Conservation (phyloP, 2,329 filamentous ascomycete genomes). For the Hypoxylon sp. region DNA sequence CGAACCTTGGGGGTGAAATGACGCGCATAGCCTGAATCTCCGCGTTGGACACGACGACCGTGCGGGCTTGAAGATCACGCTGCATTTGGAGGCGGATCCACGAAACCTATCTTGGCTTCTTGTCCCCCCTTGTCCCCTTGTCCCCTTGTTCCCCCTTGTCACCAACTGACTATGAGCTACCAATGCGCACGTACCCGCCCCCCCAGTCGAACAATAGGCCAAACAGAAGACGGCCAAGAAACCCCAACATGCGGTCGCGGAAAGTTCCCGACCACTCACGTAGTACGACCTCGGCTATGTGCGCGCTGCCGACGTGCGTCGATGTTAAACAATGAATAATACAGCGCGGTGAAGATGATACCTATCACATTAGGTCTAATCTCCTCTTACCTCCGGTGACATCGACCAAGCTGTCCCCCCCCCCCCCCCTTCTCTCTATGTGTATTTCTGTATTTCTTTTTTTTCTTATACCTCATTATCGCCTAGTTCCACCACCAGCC, state of each 20-base stretch:
- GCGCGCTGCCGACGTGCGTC: slow-evolving; percentile 17
- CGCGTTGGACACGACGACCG: slow-evolving; percentile 17
- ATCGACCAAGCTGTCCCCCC: neutral
- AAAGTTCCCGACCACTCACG: slow-evolving; percentile 22
- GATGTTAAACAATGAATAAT: slow-evolving; percentile 10
- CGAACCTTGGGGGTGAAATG: slow-evolving; percentile 20
- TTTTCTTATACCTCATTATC: slow-evolving; percentile 23
- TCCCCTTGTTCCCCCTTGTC: neutral
- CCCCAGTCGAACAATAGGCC: slow-evolving; percentile 13
- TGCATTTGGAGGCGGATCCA: slow-evolving; percentile 27
- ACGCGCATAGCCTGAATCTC: slow-evolving; percentile 43
- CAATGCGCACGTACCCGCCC: slow-evolving; percentile 32
- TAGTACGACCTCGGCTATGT: slow-evolving; percentile 28
- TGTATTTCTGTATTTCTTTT: neutral
- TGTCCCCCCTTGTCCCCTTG: slow-evolving; percentile 7
- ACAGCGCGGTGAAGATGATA: slow-evolving; percentile 3
- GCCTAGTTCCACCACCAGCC: neutral
- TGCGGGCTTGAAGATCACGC: slow-evolving; percentile 31
- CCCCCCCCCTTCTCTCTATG: neutral
- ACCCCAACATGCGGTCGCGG: slow-evolving; percentile 21
- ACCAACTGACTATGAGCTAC: neutral
- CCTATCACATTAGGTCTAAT: neutral
- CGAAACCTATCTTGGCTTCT: slow-evolving; percentile 13
- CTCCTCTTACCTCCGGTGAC: slow-evolving; percentile 1
- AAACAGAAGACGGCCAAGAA: slow-evolving; percentile 9